Evolutionary conservation across 2,329 filamentous ascomycete species (phyloP).

Genomic region (Exserohilum rostratum): DNA sequence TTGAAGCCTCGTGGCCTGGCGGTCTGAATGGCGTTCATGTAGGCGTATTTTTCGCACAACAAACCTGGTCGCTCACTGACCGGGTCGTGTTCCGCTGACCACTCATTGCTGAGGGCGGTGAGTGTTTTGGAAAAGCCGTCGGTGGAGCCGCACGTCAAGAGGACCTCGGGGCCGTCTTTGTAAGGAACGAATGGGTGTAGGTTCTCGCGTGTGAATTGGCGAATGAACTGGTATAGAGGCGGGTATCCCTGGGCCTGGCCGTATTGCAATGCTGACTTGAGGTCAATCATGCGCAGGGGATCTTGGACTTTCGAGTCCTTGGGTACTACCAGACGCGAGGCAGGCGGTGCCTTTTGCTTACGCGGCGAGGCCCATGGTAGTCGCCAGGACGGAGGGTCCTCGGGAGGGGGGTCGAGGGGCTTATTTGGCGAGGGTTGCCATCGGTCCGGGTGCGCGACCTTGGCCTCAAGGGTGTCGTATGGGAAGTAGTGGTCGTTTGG

Average conservation of each 20-base stretch:
- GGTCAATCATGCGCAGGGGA: slow-evolving; percentile 73
- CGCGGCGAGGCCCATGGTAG: slow-evolving; percentile 31
- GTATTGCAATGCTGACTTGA: slow-evolving; percentile 85
- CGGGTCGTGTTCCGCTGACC: slow-evolving; percentile 72
- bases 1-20: slow-evolving; percentile 72
- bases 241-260: slow-evolving; percentile 82
- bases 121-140: slow-evolving; percentile 83
- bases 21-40: slow-evolving; percentile 75
- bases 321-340: slow-evolving; percentile 70
- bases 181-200: slow-evolving; percentile 86
- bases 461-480: slow-evolving; percentile 87
- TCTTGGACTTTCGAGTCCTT: slow-evolving; percentile 67
- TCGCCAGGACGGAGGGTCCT: slow-evolving; percentile 32
- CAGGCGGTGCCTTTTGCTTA: slow-evolving; percentile 36
- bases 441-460: slow-evolving; percentile 74
- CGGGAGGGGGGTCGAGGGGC: slow-evolving; percentile 54
- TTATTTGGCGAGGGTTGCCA: slow-evolving; percentile 73
- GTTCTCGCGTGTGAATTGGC: slow-evolving; percentile 76
- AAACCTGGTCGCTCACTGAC: slow-evolving; percentile 74
- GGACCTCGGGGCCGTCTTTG: slow-evolving; percentile 73
- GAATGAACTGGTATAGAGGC: slow-evolving; percentile 76
- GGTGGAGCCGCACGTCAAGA: slow-evolving; percentile 81
- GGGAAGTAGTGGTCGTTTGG: slow-evolving; percentile 85
- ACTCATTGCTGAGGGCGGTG: slow-evolving; percentile 76
- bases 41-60: slow-evolving; percentile 80